A percentile compares a stretch with the other conserved stretches of the same genome.
phyloP scores from a whole-genome alignment of 345 rosid genomes.

The Lepidium africanum region DNA sequence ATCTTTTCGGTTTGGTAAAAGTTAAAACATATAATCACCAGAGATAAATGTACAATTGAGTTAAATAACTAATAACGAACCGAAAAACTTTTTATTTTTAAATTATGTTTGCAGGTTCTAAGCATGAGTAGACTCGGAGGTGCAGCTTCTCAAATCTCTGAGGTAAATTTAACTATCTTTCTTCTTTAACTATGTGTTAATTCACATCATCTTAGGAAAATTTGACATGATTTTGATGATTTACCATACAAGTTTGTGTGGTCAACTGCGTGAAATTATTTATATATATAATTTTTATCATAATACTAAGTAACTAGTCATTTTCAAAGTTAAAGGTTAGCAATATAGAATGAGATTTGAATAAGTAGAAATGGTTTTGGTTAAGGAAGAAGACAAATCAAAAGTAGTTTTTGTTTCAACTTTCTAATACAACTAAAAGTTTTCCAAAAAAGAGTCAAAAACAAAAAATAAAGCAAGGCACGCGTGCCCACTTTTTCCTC shows the following conservation, averaged over 20 bases:
- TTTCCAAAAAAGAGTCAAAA: conserved; percentile 1
- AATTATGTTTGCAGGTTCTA: conserved; percentile 48
- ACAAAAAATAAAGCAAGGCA: conserved; percentile 44
- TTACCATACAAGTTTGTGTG: no score
- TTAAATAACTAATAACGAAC: neutral
- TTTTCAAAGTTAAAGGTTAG: no score
- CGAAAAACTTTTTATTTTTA: neutral
- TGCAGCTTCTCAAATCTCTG: conserved; percentile 73
- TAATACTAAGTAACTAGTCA: no score
- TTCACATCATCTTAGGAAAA: no score
- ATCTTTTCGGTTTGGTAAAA: neutral
- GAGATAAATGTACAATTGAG: neutral
- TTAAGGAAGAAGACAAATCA: neutral
- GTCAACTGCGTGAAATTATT: no score
- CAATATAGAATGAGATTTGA: neutral
- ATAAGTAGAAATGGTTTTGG: no score
- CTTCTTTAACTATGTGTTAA: no score
- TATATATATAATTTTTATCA: no score
- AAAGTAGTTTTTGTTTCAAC: conserved; percentile 4
- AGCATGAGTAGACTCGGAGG: conserved; percentile 97
- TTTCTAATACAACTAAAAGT: conserved; percentile 9
- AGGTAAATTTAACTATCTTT: conserved; percentile 37
- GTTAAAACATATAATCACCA: neutral
- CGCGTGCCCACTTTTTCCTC: conserved; percentile 59
- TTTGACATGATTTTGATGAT: no score